Evolutionary conservation across 768 basidiomycete species (phyloP).

Genomic region (Cystobasidium tubakii): DNA sequence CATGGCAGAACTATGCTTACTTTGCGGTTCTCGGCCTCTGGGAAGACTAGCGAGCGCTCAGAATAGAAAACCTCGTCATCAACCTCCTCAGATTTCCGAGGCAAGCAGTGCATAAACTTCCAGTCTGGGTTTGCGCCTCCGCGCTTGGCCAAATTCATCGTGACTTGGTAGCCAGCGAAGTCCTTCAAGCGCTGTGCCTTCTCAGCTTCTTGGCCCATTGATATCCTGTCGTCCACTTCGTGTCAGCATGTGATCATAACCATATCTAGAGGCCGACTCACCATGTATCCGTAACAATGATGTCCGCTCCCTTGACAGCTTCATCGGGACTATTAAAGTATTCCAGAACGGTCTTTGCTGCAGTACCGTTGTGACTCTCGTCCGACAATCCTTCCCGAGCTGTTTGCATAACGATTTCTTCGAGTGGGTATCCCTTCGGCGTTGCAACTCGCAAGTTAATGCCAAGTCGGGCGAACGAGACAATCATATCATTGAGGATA

Average conservation of each 20-base stretch:
- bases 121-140: constrained; percentile 46
- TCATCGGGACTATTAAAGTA: constrained; percentile 58
- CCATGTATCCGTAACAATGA: constrained; percentile 98
- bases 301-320: constrained; percentile 80
- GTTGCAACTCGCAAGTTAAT: constrained; percentile 78
- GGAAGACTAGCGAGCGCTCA: constrained; percentile 81
- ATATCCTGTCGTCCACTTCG: constrained; percentile 61
- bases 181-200: constrained; percentile 76
- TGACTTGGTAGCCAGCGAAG: constrained; percentile 89
- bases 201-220: constrained; percentile 97
- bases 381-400: constrained; percentile 55
- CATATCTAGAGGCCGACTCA: constrained; percentile 47
- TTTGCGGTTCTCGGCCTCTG: constrained; percentile 80
- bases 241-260: neutral
- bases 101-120: constrained; percentile 88
- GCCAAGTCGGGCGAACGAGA: constrained; percentile 84
- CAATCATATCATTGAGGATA: constrained; percentile 94
- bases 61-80: constrained; percentile 98
- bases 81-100: constrained; percentile 85
- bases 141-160: constrained; percentile 67
- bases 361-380: constrained; percentile 36
- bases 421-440: constrained; percentile 57
- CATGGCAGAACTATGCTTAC: neutral
- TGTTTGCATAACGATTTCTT: constrained; percentile 67
- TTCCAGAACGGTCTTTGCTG: constrained; percentile 35